phyloP scores from a whole-genome alignment of 192 early-diverging fungal species.

The Rhizoclosmatium globosum region DNA sequence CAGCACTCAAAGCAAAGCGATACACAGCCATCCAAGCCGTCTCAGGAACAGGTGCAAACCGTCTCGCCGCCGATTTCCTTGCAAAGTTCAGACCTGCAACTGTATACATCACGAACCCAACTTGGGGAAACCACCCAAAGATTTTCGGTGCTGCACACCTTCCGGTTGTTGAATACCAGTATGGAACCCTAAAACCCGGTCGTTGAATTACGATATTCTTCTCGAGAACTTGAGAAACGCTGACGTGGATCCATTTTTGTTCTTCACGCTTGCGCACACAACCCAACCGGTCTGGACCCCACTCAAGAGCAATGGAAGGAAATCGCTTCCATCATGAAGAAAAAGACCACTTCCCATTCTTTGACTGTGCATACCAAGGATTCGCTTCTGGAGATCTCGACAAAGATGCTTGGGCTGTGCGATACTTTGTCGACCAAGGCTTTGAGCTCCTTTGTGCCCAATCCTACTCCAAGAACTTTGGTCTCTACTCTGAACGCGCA shows the following conservation, averaged over 20 bases:
- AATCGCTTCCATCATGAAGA: slow-evolving; percentile 85
- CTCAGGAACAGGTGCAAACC: slow-evolving; percentile 93
- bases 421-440: slow-evolving; percentile 91
- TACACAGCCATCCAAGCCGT: slow-evolving; percentile 83
- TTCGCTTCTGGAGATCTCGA: slow-evolving; percentile 92
- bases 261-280: slow-evolving; percentile 97
- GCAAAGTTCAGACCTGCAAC: slow-evolving; percentile 68
- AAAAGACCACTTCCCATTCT: slow-evolving; percentile 90
- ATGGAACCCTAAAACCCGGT: slow-evolving; percentile 83
- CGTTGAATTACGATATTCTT: slow-evolving; percentile 82
- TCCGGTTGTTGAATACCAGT: slow-evolving; percentile 83
- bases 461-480: slow-evolving; percentile 99
- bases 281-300: slow-evolving; percentile 98
- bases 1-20: slow-evolving; percentile 72
- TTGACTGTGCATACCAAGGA: slow-evolving; percentile 99
- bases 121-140: slow-evolving; percentile 94
- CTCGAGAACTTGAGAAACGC: slow-evolving; percentile 74
- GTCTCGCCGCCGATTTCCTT: slow-evolving; percentile 86
- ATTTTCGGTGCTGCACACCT: slow-evolving; percentile 89
- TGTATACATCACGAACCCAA: slow-evolving; percentile 92
- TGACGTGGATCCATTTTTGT: slow-evolving; percentile 81
- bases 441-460: slow-evolving; percentile 91
- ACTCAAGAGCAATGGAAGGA: slow-evolving; percentile 93
- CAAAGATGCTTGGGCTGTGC: slow-evolving; percentile 88
- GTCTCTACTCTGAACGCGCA: slow-evolving; percentile 91